Evolutionary conservation across 2,329 filamentous ascomycete genomes (phyloP), one percentile per base, ranked within the genome.

Genomic region (Mycosphaerella sp.): DNA sequence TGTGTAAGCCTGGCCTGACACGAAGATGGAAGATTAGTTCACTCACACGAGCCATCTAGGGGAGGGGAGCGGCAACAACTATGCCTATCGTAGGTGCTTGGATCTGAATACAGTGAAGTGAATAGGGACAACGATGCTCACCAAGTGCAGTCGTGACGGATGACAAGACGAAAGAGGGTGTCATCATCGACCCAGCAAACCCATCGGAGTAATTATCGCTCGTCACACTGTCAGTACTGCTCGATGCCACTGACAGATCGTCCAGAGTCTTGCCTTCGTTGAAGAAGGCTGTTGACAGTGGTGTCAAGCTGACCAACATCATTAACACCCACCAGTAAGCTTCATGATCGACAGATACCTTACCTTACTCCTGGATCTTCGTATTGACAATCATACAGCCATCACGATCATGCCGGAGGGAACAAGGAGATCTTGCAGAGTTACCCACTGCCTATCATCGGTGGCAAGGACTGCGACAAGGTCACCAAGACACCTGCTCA

Each of bases 321-420:
- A 84, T 97, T 64, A 98, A 98, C 67, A 98, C 93, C 1, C 93
- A 98, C 66, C 91, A 97, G 90, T 95, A 75, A 71, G 87, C 18
- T 2, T 41, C 14, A 13, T 16, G 35, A 12, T 16, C 21, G 6
- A 12, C 6, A n/a, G n/a, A n/a, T n/a, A n/a, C n/a, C n/a, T n/a
- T n/a, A n/a, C n/a, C n/a, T n/a, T n/a, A 35, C 10, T 34, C 10
- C n/a, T 32, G 10, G 8, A 17, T 25, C 9, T 13, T 16, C 27
- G 41, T 17, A n/a, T 46, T 53, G 27, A 57, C 17, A 14, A 7
- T 8, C 18, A 36, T n/a, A 44, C 55, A 95, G 90, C 67, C 93
- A 98, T 68, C 85, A 85, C 76, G 93, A 98, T 61, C 93, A 98
- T 70, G 85, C 93, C 0, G 93, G 93, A 57, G 93, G 93, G 7